Conservation (phyloP, 768 basidiomycete species). For the Stropharia rugosoannulata region DNA sequence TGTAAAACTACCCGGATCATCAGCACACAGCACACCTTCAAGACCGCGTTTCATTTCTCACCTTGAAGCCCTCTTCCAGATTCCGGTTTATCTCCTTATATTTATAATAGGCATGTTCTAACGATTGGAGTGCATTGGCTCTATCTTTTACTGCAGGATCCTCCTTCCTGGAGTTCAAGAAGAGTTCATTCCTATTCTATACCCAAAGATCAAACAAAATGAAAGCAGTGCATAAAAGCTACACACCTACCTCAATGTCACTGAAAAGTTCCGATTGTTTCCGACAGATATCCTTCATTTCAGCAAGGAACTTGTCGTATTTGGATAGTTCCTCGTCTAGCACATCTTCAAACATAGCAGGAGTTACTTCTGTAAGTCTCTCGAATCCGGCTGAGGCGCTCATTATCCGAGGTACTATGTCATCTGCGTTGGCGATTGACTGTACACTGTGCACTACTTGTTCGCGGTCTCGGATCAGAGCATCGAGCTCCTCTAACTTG, state of each 20-base stretch:
- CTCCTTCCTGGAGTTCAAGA: slow-evolving; percentile 75
- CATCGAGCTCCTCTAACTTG: slow-evolving; percentile 79
- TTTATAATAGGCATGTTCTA: slow-evolving; percentile 85
- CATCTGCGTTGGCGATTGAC: slow-evolving; percentile 62
- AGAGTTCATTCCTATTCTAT: slow-evolving; percentile 64
- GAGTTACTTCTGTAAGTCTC: slow-evolving; percentile 65
- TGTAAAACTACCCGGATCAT: slow-evolving; percentile 72
- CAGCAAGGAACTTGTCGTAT: slow-evolving; percentile 74
- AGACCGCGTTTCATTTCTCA: slow-evolving; percentile 24
- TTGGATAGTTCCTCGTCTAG: slow-evolving; percentile 78
- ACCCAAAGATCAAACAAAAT: neutral
- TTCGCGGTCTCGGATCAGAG: slow-evolving; percentile 57
- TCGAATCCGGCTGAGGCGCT: slow-evolving; percentile 66
- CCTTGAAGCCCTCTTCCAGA: slow-evolving; percentile 87
- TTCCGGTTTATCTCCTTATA: slow-evolving; percentile 85
- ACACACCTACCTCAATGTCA: slow-evolving; percentile 59
- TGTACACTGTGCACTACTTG: slow-evolving; percentile 66
- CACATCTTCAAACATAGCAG: slow-evolving; percentile 87
- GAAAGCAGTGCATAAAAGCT: neutral
- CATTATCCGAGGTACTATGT: slow-evolving; percentile 69
- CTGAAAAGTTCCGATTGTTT: slow-evolving; percentile 67
- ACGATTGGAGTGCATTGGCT: slow-evolving; percentile 76
- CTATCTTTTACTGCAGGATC: slow-evolving; percentile 78
- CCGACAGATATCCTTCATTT: slow-evolving; percentile 48
- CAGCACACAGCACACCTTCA: neutral